Evolutionary conservation across 805 yeast species (phyloP).

Genomic region (Metschnikowia corniflorae): DNA sequence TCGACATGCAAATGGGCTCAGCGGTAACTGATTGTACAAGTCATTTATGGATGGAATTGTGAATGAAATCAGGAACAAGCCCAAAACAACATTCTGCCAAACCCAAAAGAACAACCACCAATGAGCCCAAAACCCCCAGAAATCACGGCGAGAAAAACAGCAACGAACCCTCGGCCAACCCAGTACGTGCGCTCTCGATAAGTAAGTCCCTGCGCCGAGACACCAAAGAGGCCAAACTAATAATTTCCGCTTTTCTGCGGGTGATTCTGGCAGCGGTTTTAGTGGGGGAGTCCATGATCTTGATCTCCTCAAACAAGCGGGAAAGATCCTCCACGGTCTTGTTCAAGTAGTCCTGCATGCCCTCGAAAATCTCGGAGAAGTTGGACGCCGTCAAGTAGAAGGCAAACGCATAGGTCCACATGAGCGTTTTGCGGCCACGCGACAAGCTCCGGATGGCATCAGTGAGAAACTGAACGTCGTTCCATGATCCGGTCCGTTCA

Average conservation of each 20-base stretch:
- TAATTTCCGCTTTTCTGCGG: slow-evolving; percentile 34
- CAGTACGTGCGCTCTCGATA: slow-evolving; percentile 43
- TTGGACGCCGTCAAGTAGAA: slow-evolving; percentile 57
- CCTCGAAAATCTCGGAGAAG: slow-evolving; percentile 62
- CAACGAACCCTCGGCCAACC: slow-evolving; percentile 34
- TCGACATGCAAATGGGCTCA: no score
- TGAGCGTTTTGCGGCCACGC: slow-evolving; percentile 68
- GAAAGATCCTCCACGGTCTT: slow-evolving; percentile 68
- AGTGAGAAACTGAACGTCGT: slow-evolving; percentile 78
- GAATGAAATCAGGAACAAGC: no score
- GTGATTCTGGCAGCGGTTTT: slow-evolving; percentile 30
- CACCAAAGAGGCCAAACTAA: slow-evolving; percentile 43
- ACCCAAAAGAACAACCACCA: no score
- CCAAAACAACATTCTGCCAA: no score
- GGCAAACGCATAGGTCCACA: slow-evolving; percentile 88
- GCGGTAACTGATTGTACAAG: no score
- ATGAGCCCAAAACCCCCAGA: no score
- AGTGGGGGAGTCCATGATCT: slow-evolving; percentile 23
- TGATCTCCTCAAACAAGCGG: slow-evolving; percentile 49
- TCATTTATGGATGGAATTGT: no score
- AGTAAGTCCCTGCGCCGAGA: slow-evolving; percentile 37
- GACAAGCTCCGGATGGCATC: slow-evolving; percentile 66
- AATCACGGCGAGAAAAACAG: slow-evolving; percentile 8
- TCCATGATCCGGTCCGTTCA: slow-evolving; percentile 56
- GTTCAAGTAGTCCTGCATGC: slow-evolving; percentile 61